Base-by-base conservation (phyloP, 2,329 filamentous ascomycete genomes). In the Paraconiothyrium sp. region DNA sequence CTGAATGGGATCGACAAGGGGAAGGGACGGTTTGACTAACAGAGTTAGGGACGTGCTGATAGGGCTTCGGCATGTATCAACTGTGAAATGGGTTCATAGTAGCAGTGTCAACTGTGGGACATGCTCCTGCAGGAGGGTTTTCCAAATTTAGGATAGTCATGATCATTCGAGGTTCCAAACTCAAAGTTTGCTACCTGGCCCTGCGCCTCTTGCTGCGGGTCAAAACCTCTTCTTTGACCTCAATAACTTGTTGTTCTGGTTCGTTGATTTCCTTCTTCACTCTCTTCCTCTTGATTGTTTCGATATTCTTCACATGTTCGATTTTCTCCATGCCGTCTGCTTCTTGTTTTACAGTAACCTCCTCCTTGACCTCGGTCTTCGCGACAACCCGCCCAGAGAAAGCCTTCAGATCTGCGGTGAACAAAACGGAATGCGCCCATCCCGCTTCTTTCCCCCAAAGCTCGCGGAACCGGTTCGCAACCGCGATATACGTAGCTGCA, bases 401-500 rank as follows among this genome's bases (percentile, higher is more conserved):
- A 0, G 92, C 88, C 73, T 88, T 91, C 59, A 99, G 79, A 74
- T 99, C 94, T 0, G 95, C 96, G 0, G 95, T 97, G 74, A 99
- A 99, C 13, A 99, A 84, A 9, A 99, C 95, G 2, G 92, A 97
- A 80, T 99, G 95, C 10, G 96, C 95, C 96, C 96, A 99, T 0
- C 95, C 95, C 1, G 95, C 95, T 71, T 98, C 92, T 61, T 90
- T 87, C 0, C 95, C 95, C 95, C 96, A 99, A 0, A 98, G 84
- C 41, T 85, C 84, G 58, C 95, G 87, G 72, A 99, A 99, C 71
- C 96, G 91, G 65, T 97, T 92, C 0, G 92, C 95, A 14, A 99
- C 89, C 0, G 93, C 92, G 75, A 95, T 90, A 73, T 99, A 98
- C 65, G 92, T 94, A 44, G 86, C 87, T 74, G 96, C 96, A 14